Base-by-base conservation (phyloP, 1,284 basidiomycete genomes). In the Dichomitus squalens region DNA sequence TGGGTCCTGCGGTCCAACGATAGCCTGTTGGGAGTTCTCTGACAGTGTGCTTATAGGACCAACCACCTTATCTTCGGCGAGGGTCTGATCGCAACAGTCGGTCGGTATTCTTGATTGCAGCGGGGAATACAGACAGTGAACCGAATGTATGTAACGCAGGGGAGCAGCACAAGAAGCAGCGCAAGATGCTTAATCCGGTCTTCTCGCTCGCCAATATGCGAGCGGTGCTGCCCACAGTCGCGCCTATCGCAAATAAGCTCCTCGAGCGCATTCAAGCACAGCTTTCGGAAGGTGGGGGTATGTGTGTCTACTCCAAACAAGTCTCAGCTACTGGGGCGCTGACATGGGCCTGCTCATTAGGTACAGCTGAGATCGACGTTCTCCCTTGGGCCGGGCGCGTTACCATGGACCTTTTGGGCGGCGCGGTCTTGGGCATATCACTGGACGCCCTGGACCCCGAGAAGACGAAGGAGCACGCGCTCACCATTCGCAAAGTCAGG, bases 131-230 rank as follows among this genome's bases (percentile, higher is more conserved):
- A 29, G 7, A 27, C 25, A 21, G 29, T 29, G 25, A 23, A 25
- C 25, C 41, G 23, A 7, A 25, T 25, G 29, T n/a, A 25, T 16
- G n/a, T 43, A 43, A 18, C 12, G 7, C 23, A 80, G 78, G 78
- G 0, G 69, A 76, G 25, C 71, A 75, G 29, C 76, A 79, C 59
- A 69, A 69, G 40, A 74, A 72, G 50, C 79, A 81, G 57, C 71
- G 79, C 21, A 80, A 78, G 59, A 72, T 82, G 63, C 66, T 83
- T 25, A 79, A 77, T 53, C 80, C 79, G 0, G 76, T 76, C 0
- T 83, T 83, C 61, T 78, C 78, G 4, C 72, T 71, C 7, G 69
- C 72, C 6, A 76, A 81, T 49, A 72, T 82, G 66, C 75, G 78
- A 1, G 65, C 70, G 16, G 72, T 82, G 65, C 69, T 78, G 36